Evolutionary conservation across 306 rosid genomes (phyloP).

Genomic region (Pterocarpus santalinus): DNA sequence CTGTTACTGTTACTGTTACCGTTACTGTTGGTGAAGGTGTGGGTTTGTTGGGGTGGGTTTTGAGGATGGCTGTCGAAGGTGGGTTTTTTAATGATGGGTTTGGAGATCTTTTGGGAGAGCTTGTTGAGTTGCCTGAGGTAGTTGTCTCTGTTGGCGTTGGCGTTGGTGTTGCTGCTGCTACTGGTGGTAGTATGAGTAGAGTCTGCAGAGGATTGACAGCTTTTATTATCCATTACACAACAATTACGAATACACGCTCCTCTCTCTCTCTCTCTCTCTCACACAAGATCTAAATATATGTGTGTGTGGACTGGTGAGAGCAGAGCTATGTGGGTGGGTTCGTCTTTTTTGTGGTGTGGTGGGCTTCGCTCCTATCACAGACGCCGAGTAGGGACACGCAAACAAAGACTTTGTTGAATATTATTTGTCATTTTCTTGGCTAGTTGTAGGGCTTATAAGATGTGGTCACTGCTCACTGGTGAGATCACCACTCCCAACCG

Average conservation of each 20-base stretch:
- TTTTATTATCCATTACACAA: constrained; percentile 50
- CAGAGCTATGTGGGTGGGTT: constrained; percentile 22
- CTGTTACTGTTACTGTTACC: not conserved
- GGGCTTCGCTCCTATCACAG: constrained; percentile 50
- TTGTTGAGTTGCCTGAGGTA: constrained; percentile 84
- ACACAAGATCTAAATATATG: not conserved
- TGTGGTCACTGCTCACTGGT: not conserved
- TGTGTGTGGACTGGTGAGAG: not conserved
- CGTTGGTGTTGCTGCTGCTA: not conserved
- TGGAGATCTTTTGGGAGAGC: constrained; percentile 96
- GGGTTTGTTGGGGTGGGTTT: not conserved
- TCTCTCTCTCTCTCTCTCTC: constrained; percentile 29
- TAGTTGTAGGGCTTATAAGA: not conserved
- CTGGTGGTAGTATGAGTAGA: constrained; percentile 15
- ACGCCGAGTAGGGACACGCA: constrained; percentile 46
- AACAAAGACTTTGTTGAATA: not conserved
- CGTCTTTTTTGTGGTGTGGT: constrained; percentile 32
- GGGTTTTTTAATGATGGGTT: constrained; percentile 65
- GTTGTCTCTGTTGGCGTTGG: constrained; percentile 42
- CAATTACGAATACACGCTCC: not conserved
- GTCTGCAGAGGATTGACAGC: constrained; percentile 52
- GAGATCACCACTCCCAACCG: not conserved
- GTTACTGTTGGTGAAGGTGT: not conserved
- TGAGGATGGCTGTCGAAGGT: constrained; percentile 45
- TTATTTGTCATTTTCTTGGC: not conserved